Evolutionary conservation across 305 asterid species (phyloP).

Genomic region (Solanum hybrid): DNA sequence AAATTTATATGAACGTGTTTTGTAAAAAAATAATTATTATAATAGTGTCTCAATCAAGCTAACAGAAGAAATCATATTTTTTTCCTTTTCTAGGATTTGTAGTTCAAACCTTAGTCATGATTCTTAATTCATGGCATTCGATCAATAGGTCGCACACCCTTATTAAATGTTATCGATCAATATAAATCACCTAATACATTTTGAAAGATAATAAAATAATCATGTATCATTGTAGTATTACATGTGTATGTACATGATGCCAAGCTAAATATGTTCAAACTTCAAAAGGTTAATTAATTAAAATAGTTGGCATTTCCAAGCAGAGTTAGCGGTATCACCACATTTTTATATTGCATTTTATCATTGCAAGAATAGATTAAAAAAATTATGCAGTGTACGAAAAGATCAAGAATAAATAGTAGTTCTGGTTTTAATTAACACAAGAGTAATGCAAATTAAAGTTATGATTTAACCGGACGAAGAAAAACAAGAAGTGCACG

Average conservation of each 20-base stretch:
- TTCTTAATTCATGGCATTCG: not conserved
- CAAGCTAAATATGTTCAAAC: not conserved
- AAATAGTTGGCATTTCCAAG: not conserved
- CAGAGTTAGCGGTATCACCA: not conserved
- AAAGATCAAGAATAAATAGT: not conserved
- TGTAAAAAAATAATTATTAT: not conserved
- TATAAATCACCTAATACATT: not conserved
- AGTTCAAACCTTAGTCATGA: not conserved
- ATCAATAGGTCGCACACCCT: not conserved
- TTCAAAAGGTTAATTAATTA: not conserved
- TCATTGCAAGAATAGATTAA: not conserved
- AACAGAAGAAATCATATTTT: not conserved
- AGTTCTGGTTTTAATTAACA: not conserved
- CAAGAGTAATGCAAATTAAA: no score
- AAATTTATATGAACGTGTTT: not conserved
- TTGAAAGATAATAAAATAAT: not conserved
- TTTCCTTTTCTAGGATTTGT: not conserved
- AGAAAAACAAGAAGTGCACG: no score
- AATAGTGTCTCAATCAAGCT: not conserved
- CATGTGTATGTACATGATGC: not conserved
- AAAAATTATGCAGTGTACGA: not conserved
- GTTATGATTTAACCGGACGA: not conserved
- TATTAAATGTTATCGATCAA: not conserved
- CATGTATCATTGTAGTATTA: not conserved
- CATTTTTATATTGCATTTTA: not conserved